Conservation (phyloP, 23 red algal genomes). For the Gracilaria vermiculophylla region DNA sequence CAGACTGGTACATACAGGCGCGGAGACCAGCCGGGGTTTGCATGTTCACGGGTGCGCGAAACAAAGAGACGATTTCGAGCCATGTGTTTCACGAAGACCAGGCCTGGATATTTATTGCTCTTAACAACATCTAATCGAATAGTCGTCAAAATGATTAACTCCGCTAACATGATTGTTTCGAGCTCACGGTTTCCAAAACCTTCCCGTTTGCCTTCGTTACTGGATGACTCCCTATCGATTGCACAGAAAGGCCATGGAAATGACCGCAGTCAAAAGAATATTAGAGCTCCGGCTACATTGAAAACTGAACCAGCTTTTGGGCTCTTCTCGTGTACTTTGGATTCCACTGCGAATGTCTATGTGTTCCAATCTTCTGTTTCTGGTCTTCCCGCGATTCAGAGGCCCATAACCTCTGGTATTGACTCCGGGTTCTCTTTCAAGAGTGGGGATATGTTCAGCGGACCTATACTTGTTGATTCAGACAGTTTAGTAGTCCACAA, state of each 20-base stretch:
- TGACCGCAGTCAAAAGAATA: neutral
- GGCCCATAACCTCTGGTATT: conserved; percentile 22
- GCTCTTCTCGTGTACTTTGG: conserved; percentile 19
- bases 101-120: conserved; percentile 32
- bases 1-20: neutral
- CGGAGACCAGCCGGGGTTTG: conserved; percentile 33
- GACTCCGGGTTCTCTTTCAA: conserved; percentile 29
- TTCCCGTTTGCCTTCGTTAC: neutral
- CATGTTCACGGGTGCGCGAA: conserved; percentile 23
- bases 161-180: conserved; percentile 3
- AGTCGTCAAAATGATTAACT: conserved; percentile 33
- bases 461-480: neutral
- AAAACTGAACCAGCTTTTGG: conserved; percentile 48
- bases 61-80: conserved; percentile 50
- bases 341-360: conserved; percentile 16
- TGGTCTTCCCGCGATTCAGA: conserved; percentile 17
- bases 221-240: neutral
- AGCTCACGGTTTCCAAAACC: conserved; percentile 51
- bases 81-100: conserved; percentile 52
- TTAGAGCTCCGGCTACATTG: neutral
- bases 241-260: neutral
- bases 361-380: conserved; percentile 15
- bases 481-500: conserved; percentile 22
- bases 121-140: conserved; percentile 47
- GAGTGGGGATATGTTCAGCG: conserved; percentile 4